Evolutionary conservation across 148 eudicot genomes (phyloP), one percentile per base, ranked within the genome.

Genomic region (Rhododendron molle): DNA sequence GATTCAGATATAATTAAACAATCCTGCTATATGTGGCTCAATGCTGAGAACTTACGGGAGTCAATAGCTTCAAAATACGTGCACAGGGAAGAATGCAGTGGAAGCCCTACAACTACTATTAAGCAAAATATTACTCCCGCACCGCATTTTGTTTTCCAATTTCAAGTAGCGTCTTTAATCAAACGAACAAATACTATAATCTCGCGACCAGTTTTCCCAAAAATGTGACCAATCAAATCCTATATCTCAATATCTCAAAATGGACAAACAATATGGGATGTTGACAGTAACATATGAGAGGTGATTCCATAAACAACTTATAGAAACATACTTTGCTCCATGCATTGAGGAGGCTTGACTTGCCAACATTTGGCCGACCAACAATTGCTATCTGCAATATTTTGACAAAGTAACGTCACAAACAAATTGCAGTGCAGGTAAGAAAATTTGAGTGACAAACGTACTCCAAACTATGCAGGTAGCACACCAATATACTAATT

Each of bases 341-440:
- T 72, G 98, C 94, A 91, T 97, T 97, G 16, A 97, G 95, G 74
- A 97, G 96, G 91, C 99, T 97, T 26, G 99, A 97, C 88, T 97
- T 97, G 86, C 99, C 98, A 83, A 97, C 99, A 91, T 97, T 97
- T 62, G 99, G 99, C 71, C 99, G 93, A 81, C 99, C 99, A 92
- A 97, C 91, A 87, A 97, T 95, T 83, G 99, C 99, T 86, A 97
- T 89, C 99, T 97, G 98, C 83, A 89, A 85, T 52, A 80, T 81
- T 50, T 84, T 40, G 44, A 40, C 76, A 83, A 44, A 54, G 81
- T 32, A 54, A 43, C 20, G 23, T 38, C 20, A 60, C 28, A 30
- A 20, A 72, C 4, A 28, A 38, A n/a, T 38, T n/a, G 16, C 38
- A 32, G 54, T n/a, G 46, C 43, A 20, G 32, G 8, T 26, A 69